phyloP scores from a whole-genome alignment of 2,329 filamentous ascomycete species.

The Claviceps pazoutovae region DNA sequence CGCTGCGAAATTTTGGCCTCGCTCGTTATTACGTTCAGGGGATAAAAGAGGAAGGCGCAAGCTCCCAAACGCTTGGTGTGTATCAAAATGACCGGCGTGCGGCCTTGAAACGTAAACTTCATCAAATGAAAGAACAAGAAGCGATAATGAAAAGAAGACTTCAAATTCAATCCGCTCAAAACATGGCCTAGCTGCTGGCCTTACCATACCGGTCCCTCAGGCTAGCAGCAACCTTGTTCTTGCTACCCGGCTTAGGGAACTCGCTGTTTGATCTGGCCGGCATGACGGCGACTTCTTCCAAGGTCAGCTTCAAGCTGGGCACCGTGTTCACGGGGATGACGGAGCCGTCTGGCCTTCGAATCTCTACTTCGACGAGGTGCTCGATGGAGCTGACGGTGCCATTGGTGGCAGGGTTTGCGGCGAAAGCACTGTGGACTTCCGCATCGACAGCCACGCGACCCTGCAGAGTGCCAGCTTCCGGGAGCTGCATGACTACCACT shows the following conservation, averaged over 20 bases:
- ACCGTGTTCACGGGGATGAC: conserved; percentile 13
- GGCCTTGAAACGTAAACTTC: too few species aligned
- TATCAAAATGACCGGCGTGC: too few species aligned
- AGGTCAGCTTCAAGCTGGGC: conserved; percentile 23
- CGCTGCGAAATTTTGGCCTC: too few species aligned
- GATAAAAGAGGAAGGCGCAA: too few species aligned
- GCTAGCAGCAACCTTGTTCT: background rate
- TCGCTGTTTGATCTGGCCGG: conserved; percentile 12
- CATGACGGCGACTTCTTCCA: conserved; percentile 20
- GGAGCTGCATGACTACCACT: conserved; percentile 24
- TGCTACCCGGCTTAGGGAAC: conserved; percentile 15
- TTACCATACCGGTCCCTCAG: background rate
- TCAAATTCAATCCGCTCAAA: background rate
- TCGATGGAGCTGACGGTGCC: conserved; percentile 1
- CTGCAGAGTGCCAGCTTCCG: conserved; percentile 17
- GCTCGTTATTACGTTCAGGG: too few species aligned
- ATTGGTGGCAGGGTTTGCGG: background rate
- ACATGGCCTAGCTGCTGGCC: background rate
- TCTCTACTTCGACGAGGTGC: conserved; percentile 2
- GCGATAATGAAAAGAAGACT: background rate
- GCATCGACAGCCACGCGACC: conserved; percentile 32
- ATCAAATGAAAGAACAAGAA: background rate
- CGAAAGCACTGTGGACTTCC: background rate
- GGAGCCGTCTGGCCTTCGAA: conserved; percentile 18
- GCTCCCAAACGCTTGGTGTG: too few species aligned